Percentiles rank a stretch among this genome's conserved stretches.
Conservation (phyloP, 2,329 filamentous ascomycete genomes). For the Claviceps spartinae region DNA sequence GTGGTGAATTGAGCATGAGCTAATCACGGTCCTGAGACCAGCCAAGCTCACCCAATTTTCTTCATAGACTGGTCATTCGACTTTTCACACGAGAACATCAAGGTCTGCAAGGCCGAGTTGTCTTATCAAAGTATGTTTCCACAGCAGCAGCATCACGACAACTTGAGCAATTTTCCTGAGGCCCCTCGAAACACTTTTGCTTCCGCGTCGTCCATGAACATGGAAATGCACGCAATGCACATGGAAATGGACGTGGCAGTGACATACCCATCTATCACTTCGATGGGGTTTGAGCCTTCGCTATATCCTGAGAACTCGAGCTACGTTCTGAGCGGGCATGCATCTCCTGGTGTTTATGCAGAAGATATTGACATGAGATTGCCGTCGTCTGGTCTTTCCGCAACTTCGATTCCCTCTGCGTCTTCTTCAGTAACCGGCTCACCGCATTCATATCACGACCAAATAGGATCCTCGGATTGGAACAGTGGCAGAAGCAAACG, state of each 20-base stretch:
- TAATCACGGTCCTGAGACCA: background rate
- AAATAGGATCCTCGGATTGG: slow-evolving; percentile 48
- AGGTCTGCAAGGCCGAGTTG: slow-evolving; percentile 3
- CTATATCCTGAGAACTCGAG: slow-evolving; percentile 32
- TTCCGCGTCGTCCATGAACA: slow-evolving; percentile 29
- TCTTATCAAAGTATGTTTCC: slow-evolving; percentile 1
- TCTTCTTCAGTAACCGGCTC: slow-evolving; percentile 56
- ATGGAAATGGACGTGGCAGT: slow-evolving; percentile 9
- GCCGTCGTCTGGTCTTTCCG: slow-evolving; percentile 46
- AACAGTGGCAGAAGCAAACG: slow-evolving; percentile 18
- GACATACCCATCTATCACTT: slow-evolving; percentile 16
- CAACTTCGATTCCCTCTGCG: slow-evolving; percentile 47
- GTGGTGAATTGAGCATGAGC: background rate
- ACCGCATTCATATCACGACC: slow-evolving; percentile 47
- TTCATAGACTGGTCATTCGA: background rate
- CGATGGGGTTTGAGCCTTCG: slow-evolving; percentile 31
- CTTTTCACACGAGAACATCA: background rate
- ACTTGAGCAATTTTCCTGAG: slow-evolving; percentile 34
- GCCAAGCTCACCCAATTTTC: background rate
- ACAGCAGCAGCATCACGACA: slow-evolving; percentile 20
- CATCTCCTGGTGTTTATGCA: slow-evolving; percentile 34
- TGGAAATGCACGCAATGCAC: slow-evolving; percentile 28
- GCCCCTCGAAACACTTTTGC: slow-evolving; percentile 26
- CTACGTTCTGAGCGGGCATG: slow-evolving; percentile 32
- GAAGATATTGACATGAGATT: slow-evolving; percentile 38